Evolutionary conservation across 2,329 filamentous ascomycete species (phyloP), one percentile per base, ranked within the genome.

Genomic region (Aschersonia sp.): DNA sequence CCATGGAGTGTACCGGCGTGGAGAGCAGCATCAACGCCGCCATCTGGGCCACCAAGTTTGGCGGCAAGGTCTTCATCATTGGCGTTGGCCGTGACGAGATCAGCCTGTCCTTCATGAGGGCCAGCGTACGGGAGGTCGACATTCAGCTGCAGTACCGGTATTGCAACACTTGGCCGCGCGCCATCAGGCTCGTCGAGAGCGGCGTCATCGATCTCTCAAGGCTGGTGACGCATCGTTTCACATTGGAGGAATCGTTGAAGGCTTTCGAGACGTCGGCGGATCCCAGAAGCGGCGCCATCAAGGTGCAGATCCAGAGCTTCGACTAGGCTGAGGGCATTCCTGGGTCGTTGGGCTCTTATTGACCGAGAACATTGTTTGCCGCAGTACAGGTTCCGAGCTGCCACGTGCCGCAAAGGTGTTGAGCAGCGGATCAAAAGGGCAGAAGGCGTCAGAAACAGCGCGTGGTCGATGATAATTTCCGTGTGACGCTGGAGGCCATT

Each of bases 131-230:
- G 53, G 92, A 97, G 70, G 85, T 97, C 56, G 91, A 97, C 67
- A 73, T 97, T 51, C 87, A 94, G 69, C 92, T 96, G 66, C 91
- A 97, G 71, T 97, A 97, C 72, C 80, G 92, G 52, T 97, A 97
- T 72, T 78, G 77, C 70, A 96, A 97, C 71, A 95, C 88, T 29
- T 97, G 91, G 91, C 92, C 91, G 35, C 79, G 87, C 52, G 91
- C 92, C 43, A 96, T 97, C 56, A 78, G 89, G 45, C 71, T 97
- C 54, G 76, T 97, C 40, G 79, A 88, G 71, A 88, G 82, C 61
- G 87, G 87, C 2, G 78, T 96, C 4, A 77, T 97, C 57, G 80
- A 94, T 61, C 69, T 96, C 61, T 77, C 76, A 58, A 84, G 78
- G 66, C 69, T 97, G 51, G 88, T 96, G 45, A 96, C 91, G 41